Percentiles rank a stretch among this genome's conserved stretches.
Evolutionary conservation across 1,139 yeast species (phyloP).

Genomic region (Tardiomyces depauwii): DNA sequence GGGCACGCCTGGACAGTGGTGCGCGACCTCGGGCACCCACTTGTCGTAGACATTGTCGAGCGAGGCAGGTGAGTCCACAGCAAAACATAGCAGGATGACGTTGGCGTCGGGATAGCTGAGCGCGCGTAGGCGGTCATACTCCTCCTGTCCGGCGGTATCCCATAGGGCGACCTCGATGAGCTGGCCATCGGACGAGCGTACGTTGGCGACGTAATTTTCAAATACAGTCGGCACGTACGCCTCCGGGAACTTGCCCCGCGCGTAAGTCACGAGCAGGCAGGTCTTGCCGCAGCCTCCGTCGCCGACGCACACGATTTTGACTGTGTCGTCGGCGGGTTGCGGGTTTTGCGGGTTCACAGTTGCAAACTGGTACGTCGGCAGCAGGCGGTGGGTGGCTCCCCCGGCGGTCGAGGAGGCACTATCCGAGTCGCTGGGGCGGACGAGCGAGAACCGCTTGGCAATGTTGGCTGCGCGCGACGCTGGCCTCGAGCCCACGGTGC

Average conservation of each 20-base stretch:
- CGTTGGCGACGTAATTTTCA: conserved; percentile 88
- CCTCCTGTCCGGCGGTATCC: conserved; percentile 98
- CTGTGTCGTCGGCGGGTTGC: conserved; percentile 27
- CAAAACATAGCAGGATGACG: conserved; percentile 56
- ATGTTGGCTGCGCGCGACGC: not conserved
- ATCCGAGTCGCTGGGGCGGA: not conserved
- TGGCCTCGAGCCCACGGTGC: not conserved
- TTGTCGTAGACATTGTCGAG: conserved; percentile 47
- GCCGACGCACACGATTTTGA: conserved; percentile 66
- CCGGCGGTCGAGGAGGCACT: not conserved
- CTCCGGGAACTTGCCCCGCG: conserved; percentile 64
- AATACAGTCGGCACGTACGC: conserved; percentile 87
- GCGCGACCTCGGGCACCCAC: conserved; percentile 72
- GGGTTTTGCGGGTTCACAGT: not conserved
- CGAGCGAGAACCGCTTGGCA: not conserved
- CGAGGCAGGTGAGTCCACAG: conserved; percentile 54
- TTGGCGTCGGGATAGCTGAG: conserved; percentile 59
- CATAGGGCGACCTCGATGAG: conserved; percentile 82
- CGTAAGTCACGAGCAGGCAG: conserved; percentile 69
- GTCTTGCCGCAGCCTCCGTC: conserved; percentile 97
- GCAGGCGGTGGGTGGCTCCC: not conserved
- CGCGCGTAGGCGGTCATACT: conserved; percentile 46
- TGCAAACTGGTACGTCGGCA: not conserved
- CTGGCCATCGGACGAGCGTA: conserved; percentile 76
- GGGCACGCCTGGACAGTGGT: conserved; percentile 73